Evolutionary conservation across 768 basidiomycete genomes (phyloP), one percentile per base, ranked within the genome.

Genomic region (Nevesoporus exiguus): DNA sequence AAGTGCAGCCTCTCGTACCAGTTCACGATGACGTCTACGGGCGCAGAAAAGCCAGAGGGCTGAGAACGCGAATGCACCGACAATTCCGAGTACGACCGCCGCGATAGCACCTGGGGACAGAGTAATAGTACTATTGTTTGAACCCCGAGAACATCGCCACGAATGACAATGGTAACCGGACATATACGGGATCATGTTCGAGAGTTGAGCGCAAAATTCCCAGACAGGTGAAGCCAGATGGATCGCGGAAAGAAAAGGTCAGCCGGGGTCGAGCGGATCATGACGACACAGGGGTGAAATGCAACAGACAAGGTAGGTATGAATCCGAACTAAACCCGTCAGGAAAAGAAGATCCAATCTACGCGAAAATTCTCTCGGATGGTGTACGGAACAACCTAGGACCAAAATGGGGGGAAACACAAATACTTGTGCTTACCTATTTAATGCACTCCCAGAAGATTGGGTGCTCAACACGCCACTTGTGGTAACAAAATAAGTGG

Each of bases 41-140:
- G 70, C 68, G n/a, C 69, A 70, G 36, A 68, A 66, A 17, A 71
- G 60, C 70, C 68, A 71, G 4, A 70, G 57, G 34, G 40, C 50
- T 3, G 62, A 55, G 39, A 70, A 70, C 14, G 64, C 64, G 46
- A 68, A 17, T 3, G 62, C 56, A 25, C 68, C 69, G 5, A 61
- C 44, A 15, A 68, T 49, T 21, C 70, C 70, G 14, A 70, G 55
- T 2, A 61, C 57, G 13, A 70, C 52, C 7, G 47, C 70, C 7
- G 51, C 56, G 4, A 71, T 55, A 15, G 62, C 45, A 25, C 68
- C 64, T 2, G 70, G 62, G 11, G 66, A 68, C 30, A 54, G 54
- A 24, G 42, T 37, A n/a, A 52, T 19, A 45, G 45, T 36, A 5
- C 61, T 65, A 13, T 37, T 24, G 34, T 41, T 27, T 8, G 40